Conservation (phyloP, 179 eudicot genomes). For the Beta corolliflora region DNA sequence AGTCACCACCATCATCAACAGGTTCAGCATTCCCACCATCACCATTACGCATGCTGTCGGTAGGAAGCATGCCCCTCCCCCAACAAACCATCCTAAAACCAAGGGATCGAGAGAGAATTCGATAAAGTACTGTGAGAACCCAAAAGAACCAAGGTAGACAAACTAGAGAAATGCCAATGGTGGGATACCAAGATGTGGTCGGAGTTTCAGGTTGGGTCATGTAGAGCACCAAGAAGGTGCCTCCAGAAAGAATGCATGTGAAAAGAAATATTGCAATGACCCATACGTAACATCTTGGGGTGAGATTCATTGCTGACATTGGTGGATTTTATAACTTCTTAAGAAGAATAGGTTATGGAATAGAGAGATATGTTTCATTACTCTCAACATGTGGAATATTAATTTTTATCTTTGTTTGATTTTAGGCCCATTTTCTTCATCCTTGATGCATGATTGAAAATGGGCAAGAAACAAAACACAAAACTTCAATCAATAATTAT, state of each 20-base stretch:
- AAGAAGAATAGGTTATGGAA: neutral
- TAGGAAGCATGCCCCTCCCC: constrained; percentile 19
- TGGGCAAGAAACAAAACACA: neutral
- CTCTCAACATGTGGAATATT: neutral
- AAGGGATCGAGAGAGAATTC: constrained; percentile 37
- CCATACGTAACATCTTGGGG: constrained; percentile 39
- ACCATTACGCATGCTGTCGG: constrained; percentile 6
- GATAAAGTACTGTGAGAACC: constrained; percentile 34
- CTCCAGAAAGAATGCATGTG: constrained; percentile 37
- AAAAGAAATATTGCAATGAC: constrained; percentile 32
- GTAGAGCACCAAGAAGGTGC: constrained; percentile 41
- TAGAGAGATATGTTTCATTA: constrained; percentile 17
- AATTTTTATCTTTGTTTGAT: neutral
- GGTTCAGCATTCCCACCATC: neutral
- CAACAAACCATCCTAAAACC: constrained; percentile 51
- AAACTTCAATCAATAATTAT: neutral
- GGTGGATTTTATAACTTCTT: constrained; percentile 13
- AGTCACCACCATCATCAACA: neutral
- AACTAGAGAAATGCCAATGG: constrained; percentile 33
- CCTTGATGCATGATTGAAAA: constrained; percentile 18
- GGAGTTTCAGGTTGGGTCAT: constrained; percentile 35
- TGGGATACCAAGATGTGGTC: constrained; percentile 30
- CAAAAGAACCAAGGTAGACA: constrained; percentile 53
- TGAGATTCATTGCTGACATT: constrained; percentile 13
- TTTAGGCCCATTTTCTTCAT: constrained; percentile 23